Percentiles rank a stretch among this genome's conserved stretches.
These are phyloP conservation scores for Trichocladium antarcticum DNA, from an alignment of 495 filamentous ascomycete genomes.

Conservation along the genomic window DNA sequence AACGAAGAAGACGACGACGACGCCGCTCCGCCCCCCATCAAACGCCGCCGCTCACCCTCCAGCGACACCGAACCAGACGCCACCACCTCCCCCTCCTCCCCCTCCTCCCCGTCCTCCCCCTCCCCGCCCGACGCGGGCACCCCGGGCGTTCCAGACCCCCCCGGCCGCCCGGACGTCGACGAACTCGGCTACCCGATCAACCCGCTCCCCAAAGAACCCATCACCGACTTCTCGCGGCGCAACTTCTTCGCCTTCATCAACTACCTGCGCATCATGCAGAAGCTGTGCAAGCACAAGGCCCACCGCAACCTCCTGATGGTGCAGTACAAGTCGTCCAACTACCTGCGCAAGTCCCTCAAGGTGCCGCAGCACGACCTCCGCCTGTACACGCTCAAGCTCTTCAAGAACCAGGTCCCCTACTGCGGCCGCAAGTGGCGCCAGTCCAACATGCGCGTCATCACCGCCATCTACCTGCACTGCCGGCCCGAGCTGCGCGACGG, in stretches of 20 bases:
- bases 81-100: background rate
- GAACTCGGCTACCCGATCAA: slow-evolving; percentile 69
- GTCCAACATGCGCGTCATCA: slow-evolving; percentile 97
- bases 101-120: slow-evolving; percentile 2
- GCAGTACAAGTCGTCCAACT: slow-evolving; percentile 83
- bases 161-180: slow-evolving; percentile 66
- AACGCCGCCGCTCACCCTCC: slow-evolving; percentile 43
- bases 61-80: slow-evolving; percentile 4
- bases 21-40: slow-evolving; percentile 74
- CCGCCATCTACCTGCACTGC: slow-evolving; percentile 87
- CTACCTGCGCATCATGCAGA: slow-evolving; percentile 89
- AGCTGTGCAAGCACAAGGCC: slow-evolving; percentile 87
- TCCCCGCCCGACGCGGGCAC: no score
- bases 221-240: slow-evolving; percentile 82
- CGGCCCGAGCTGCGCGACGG: slow-evolving; percentile 87
- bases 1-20: slow-evolving; percentile 81
- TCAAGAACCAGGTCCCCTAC: slow-evolving; percentile 96
- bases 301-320: slow-evolving; percentile 89
- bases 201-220: slow-evolving; percentile 58
- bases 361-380: slow-evolving; percentile 79
- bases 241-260: slow-evolving; percentile 93
- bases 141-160: slow-evolving; percentile 37
- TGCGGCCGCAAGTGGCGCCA: slow-evolving; percentile 98
- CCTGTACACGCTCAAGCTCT: slow-evolving; percentile 90
- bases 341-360: slow-evolving; percentile 80